Evolutionary conservation across 129 eudicot species (phyloP), one percentile per base, ranked within the genome.

Genomic region (Saussurea involucrata): DNA sequence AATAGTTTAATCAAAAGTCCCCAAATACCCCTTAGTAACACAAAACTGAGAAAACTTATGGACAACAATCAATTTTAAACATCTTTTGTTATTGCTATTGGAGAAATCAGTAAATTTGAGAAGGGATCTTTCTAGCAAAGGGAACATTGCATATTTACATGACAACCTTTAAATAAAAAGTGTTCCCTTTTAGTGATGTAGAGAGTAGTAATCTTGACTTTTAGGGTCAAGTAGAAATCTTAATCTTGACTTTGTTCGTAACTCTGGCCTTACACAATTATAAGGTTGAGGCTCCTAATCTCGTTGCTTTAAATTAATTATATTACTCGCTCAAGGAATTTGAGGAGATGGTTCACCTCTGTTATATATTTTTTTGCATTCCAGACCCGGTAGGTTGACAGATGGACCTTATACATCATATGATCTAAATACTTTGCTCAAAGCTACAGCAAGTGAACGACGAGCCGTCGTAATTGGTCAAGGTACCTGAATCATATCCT

Each of bases 211-310:
- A 49, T 49, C 60, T 49, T 49, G 7, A 58, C 63, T 36, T 58
- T 20, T 20, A 18, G 4, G 65, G 65, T 58, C 27, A 21, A 20
- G 27, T 20, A 20, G 27, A 58, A 58, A 58, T 58, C 65, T 58
- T 58, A 15, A 49, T 49, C n/a, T n/a, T n/a, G 99, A 95, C 68
- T 85, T 88, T 55, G 89, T 95, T 85, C 88, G 88, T 63, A 84
- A 84, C 69, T 95, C 99, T 49, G 99, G 99, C 99, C 99, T 18
- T 95, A 57, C 76, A 95, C 97, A 31, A 95, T 95, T 78, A 83
- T 95, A 84, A 95, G 99, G 99, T 95, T 68, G 71, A 34, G 5
- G 1, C 29, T 22, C 40, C 8, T 31, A 25, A 42, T 53, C 73
- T 58, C 58, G 7, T 71, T 71, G 24, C 66, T 78, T 24, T 66